A percentile compares a stretch with the other conserved stretches of the same genome.
Evolutionary conservation across 345 rosid species (phyloP).

Genomic region (Orychophragmus violaceus): DNA sequence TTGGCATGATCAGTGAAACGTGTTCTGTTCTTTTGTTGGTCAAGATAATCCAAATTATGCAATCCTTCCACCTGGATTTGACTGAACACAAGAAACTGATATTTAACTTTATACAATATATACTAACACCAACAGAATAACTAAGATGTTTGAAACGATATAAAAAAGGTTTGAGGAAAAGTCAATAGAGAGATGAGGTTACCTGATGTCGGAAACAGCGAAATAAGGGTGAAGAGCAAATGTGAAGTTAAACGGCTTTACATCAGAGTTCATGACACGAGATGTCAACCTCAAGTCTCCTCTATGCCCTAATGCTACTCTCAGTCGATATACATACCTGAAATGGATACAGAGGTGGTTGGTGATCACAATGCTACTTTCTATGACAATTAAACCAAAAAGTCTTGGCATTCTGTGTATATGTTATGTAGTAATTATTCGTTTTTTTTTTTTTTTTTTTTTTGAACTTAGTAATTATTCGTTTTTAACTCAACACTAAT

Average conservation of each 20-base stretch:
- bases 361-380: not conserved
- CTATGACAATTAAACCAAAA: not conserved
- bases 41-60: slow-evolving; percentile 76
- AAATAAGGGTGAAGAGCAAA: slow-evolving; percentile 82
- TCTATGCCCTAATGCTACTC: slow-evolving; percentile 55
- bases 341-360: not conserved
- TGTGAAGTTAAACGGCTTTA: slow-evolving; percentile 72
- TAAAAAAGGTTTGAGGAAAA: not conserved
- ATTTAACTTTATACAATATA: not conserved
- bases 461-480: too few relatives aligned
- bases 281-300: slow-evolving; percentile 78
- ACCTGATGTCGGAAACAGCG: slow-evolving; percentile 86
- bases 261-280: slow-evolving; percentile 68
- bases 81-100: slow-evolving; percentile 38
- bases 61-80: slow-evolving; percentile 90
- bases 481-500: not conserved
- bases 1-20: slow-evolving; percentile 77
- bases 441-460: not conserved
- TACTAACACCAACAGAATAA: not conserved
- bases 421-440: not conserved
- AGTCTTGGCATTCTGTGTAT: not conserved
- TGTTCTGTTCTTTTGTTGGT: slow-evolving; percentile 68
- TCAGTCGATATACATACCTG: slow-evolving; percentile 73
- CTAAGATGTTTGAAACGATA: not conserved
- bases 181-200: not conserved